Conservation (phyloP, 441 rosid genomes). For the Populus hybrid region DNA sequence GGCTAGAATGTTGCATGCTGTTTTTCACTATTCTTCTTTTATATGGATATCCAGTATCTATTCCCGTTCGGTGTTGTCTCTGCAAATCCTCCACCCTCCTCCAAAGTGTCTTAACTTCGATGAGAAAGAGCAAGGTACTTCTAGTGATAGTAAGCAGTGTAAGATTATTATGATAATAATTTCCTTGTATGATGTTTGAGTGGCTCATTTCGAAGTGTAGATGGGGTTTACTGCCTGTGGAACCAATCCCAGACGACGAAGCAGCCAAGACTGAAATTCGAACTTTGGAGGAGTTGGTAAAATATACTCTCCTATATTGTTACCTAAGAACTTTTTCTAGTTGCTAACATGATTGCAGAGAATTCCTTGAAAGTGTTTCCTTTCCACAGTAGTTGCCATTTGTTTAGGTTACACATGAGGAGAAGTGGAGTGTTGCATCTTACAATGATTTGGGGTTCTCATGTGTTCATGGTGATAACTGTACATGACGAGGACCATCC, state of each 20-base stretch:
- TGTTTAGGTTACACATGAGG: background rate
- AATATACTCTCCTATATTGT: no score
- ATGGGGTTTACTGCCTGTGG: background rate
- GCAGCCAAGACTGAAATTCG: background rate
- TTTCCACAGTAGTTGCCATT: background rate
- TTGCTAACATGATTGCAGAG: background rate
- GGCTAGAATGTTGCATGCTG: background rate
- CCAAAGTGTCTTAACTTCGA: background rate
- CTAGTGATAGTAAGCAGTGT: background rate
- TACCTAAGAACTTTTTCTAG: background rate
- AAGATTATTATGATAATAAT: background rate
- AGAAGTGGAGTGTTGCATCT: background rate
- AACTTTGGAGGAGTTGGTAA: background rate
- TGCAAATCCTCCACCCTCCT: background rate
- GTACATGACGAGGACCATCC: no score
- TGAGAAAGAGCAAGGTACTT: background rate
- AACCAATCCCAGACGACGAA: background rate
- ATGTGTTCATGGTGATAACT: background rate
- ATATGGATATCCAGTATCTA: background rate
- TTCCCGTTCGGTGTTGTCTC: background rate
- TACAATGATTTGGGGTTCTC: background rate
- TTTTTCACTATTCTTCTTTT: background rate
- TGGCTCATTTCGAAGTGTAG: background rate
- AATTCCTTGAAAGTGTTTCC: background rate
- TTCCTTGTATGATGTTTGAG: background rate